Evolutionary conservation across 495 filamentous ascomycete species (phyloP), one percentile per base, ranked within the genome.

Genomic region (Amphirosellinia nigrospora): DNA sequence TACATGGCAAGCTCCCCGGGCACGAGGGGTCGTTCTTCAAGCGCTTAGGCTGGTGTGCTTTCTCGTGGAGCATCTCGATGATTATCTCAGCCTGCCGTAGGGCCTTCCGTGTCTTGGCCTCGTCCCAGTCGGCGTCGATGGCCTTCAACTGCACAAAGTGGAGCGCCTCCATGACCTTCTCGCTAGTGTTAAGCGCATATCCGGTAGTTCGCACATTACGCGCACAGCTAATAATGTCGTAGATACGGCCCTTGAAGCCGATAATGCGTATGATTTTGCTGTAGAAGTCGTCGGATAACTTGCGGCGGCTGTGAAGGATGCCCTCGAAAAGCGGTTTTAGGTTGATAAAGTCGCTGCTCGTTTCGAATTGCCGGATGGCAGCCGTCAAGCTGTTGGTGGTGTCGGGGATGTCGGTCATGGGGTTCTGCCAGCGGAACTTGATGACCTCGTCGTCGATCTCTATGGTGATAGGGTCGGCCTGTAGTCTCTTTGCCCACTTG

Each of bases 251-350:
- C 34, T 79, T 74, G 10, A 63, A 1, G 38, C 76, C 80, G 7
- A 83, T 80, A 36, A 72, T 73, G 19, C 85, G 82, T 21, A 86
- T 71, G 21, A 88, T 66, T 72, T 81, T 82, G 69, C 75, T 60
- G 74, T 78, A 80, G 15, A 81, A 70, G 11, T n/a, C n/a, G n/a
- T n/a, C n/a, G n/a, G 64, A 13, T 0, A 89, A 43, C 13, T 46
- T 63, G 16, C 82, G 79, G 26, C 80, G 68, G 4, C 88, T 78
- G 65, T 82, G 79, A 68, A 50, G 61, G n/a, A 90, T 71, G 16
- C 89, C 92, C 28, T 84, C 80, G 48, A 94, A 75, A 26, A 93
- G 78, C 3, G 82, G 82, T 2, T 82, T 77, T 43, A 93, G 77
- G 79, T 89, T 90, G 23, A 83, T 77, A 79, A 85, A 91, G 78